These are phyloP conservation scores for Peltaster fructicola DNA, from an alignment of 2,329 filamentous ascomycete genomes.

Conservation along the genomic window DNA sequence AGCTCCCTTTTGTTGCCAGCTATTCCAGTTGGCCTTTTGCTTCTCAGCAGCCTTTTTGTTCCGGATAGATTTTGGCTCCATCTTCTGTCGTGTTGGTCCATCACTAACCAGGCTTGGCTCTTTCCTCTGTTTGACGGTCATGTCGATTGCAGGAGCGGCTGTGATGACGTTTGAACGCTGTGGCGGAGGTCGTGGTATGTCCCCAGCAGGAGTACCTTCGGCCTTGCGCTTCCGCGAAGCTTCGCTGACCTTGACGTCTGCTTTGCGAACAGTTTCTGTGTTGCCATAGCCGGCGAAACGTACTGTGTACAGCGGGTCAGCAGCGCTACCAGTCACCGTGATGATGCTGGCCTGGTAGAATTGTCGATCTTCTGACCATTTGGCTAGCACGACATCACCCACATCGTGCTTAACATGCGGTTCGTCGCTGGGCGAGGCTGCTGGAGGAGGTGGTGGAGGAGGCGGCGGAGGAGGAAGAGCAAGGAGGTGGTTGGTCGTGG, in stretches of 20 bases:
- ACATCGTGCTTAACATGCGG: conserved; percentile 55
- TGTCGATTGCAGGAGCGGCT: conserved; percentile 48
- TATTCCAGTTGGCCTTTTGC: conserved; percentile 86
- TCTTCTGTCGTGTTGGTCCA: conserved; percentile 26
- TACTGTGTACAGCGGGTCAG: conserved; percentile 80
- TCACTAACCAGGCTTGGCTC: conserved; percentile 46
- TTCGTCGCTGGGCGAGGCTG: conserved; percentile 18
- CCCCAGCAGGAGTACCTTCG: conserved; percentile 45
- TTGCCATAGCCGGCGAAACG: conserved; percentile 80
- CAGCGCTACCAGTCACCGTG: conserved; percentile 81
- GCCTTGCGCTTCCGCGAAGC: conserved; percentile 54
- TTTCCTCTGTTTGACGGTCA: conserved; percentile 42
- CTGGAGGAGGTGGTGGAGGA: conserved; percentile 17
- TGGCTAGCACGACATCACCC: conserved; percentile 78
- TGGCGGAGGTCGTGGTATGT: conserved; percentile 21
- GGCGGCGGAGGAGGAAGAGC: conserved; percentile 8
- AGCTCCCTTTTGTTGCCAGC: conserved; percentile 58
- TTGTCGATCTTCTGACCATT: conserved; percentile 79
- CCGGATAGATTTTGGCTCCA: conserved; percentile 59
- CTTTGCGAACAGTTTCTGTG: conserved; percentile 60
- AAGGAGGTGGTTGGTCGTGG: conserved; percentile 27
- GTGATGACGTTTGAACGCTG: conserved; percentile 39
- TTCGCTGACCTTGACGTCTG: conserved; percentile 45
- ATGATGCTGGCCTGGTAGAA: conserved; percentile 91
- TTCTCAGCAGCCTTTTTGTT: conserved; percentile 83